Base-by-base conservation (phyloP, 768 basidiomycete species). In the Lyophyllum shimeji region DNA sequence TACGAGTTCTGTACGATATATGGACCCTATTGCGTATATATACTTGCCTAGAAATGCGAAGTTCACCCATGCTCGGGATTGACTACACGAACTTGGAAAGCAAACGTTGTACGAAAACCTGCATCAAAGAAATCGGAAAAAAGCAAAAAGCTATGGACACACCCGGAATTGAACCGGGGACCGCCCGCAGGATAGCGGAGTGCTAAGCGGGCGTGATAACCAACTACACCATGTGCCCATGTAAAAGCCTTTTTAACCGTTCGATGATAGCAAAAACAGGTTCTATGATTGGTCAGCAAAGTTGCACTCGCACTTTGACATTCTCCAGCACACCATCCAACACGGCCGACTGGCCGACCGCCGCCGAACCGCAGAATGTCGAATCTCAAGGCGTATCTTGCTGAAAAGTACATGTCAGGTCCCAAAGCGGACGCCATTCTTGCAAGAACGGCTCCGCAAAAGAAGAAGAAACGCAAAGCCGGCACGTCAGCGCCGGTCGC, bases 401-500 rank as follows among this genome's bases (percentile, higher is more conserved):
- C 93, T 0, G 82, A 87, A 60, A 93, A 91, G 59, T 98, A 98
- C 76, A 96, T 98, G 95, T 87, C 94, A 5, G 96, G 96, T 0
- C 85, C 93, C 0, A 98, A 98, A 65, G 94, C 95, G 1, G 96
- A 98, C 62, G 95, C 93, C 6, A 98, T 98, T 59, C 79, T 98
- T 7, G 78, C 94, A 3, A 83, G 84, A 44, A 69, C 81, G 0
- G 76, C 73, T 1, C 73, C 75, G 0, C 80, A 79, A 67, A 88
- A 87, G 71, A 90, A 88, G 75, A 93, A 91, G 79, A 93, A 90
- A 72, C 81, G 85, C 50, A 90, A 88, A 70, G 78, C 70, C 12
- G 68, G 66, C 8, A 61, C 61, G 20, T 56, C 61, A 17, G 51
- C 65, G 18, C 53, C 69, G 25, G 37, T 66, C 9, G 56, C 63